phyloP scores from a whole-genome alignment of 345 rosid species.

The Lepidium sativum region DNA sequence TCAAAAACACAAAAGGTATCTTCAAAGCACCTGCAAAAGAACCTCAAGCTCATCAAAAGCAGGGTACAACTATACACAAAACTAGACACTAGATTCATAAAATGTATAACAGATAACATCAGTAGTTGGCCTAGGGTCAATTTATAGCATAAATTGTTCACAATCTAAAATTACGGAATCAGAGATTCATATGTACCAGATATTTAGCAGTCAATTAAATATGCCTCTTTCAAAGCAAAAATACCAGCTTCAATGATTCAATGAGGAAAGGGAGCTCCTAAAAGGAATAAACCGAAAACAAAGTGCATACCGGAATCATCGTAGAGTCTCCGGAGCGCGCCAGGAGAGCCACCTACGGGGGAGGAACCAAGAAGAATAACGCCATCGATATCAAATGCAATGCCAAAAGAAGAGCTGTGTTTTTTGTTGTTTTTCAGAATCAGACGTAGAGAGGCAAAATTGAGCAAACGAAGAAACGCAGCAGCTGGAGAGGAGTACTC shows the following conservation, averaged over 20 bases:
- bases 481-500: constrained; percentile 1
- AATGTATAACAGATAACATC: background rate
- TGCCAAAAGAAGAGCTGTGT: constrained; percentile 51
- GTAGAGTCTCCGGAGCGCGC: constrained; percentile 50
- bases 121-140: background rate
- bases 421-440: background rate
- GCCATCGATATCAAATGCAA: constrained; percentile 87
- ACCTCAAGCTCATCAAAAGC: background rate
- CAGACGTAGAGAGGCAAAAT: background rate
- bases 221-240: background rate
- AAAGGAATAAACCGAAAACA: background rate
- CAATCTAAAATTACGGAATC: background rate
- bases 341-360: constrained; percentile 67
- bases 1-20: constrained; percentile 73
- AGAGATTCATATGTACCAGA: background rate
- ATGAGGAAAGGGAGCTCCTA: background rate
- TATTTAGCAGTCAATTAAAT: background rate
- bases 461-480: background rate
- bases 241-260: background rate
- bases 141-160: background rate
- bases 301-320: constrained; percentile 37
- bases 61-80: background rate
- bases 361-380: constrained; percentile 64
- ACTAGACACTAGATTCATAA: background rate
- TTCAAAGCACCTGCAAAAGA: constrained; percentile 46